phyloP scores from a whole-genome alignment of 495 filamentous ascomycete species.

The Corynascus novoguineensis region DNA sequence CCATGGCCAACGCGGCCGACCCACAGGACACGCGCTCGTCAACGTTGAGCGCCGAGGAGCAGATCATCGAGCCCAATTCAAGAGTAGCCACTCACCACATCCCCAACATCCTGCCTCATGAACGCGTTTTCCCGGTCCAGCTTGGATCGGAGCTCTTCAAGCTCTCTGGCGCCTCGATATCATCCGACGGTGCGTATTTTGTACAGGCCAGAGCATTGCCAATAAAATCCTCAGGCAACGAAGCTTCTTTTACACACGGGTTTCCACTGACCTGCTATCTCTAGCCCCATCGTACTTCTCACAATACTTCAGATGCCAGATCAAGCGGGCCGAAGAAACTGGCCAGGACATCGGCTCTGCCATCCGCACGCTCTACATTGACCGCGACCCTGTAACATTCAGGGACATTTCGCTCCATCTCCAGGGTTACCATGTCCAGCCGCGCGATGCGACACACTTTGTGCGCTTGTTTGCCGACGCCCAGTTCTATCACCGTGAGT shows the following conservation, averaged over 20 bases:
- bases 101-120: slow-evolving; percentile 55
- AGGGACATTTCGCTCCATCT: slow-evolving; percentile 84
- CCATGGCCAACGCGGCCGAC: neutral
- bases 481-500: slow-evolving; percentile 83
- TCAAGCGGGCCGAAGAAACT: slow-evolving; percentile 55
- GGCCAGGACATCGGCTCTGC: slow-evolving; percentile 45
- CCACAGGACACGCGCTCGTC: neutral
- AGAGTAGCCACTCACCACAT: slow-evolving; percentile 38
- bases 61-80: slow-evolving; percentile 3
- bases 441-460: slow-evolving; percentile 77
- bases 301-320: slow-evolving; percentile 82
- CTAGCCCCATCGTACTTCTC: slow-evolving; percentile 96
- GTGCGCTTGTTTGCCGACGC: slow-evolving; percentile 92
- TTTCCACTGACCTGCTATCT: slow-evolving; percentile 18
- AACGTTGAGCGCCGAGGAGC: neutral
- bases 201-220: no score
- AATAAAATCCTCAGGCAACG: no score
- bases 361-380: slow-evolving; percentile 79
- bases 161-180: slow-evolving; percentile 89
- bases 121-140: slow-evolving; percentile 84
- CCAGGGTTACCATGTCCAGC: slow-evolving; percentile 85
- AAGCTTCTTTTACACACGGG: neutral
- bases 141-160: slow-evolving; percentile 89
- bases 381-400: slow-evolving; percentile 88
- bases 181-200: slow-evolving; percentile 78